phyloP scores from a whole-genome alignment of 345 rosid species.

The Camelina laxa region DNA sequence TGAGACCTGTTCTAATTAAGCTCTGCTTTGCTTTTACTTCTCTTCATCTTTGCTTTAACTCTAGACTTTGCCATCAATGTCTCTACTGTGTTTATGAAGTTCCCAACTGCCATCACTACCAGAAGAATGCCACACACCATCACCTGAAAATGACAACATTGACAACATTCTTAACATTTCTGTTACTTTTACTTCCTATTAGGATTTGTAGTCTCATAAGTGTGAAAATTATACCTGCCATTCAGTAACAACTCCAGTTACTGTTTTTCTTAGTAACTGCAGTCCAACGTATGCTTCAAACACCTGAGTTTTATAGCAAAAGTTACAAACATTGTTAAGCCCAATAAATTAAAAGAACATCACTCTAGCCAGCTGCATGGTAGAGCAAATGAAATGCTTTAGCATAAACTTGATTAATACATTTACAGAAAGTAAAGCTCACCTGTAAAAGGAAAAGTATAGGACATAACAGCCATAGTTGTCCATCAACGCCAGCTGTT shows the following conservation, averaged over 20 bases:
- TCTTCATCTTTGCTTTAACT: conserved; percentile 96
- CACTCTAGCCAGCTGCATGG: not conserved
- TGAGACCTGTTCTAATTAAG: conserved; percentile 48
- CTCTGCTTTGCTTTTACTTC: conserved; percentile 81
- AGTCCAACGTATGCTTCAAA: conserved; percentile 94
- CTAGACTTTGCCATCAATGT: conserved; percentile 84
- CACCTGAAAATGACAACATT: conserved; percentile 55
- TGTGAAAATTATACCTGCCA: conserved; percentile 79
- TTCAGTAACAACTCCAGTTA: conserved; percentile 70
- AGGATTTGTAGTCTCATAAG: not conserved
- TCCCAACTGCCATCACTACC: conserved; percentile 93
- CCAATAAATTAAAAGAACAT: conserved; percentile 1
- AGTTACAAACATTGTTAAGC: not conserved
- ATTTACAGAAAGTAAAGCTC: conserved; percentile 11
- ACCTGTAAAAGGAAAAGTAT: conserved; percentile 95
- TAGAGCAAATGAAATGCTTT: conserved; percentile 8
- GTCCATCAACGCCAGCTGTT: conserved; percentile 98
- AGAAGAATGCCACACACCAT: conserved; percentile 78
- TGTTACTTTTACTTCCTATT: conserved; percentile 5
- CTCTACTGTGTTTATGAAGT: conserved; percentile 82
- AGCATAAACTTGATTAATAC: not conserved
- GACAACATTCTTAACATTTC: not conserved
- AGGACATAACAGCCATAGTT: conserved; percentile 92
- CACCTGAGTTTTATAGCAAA: conserved; percentile 57
- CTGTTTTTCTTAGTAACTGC: conserved; percentile 77